Evolutionary conservation across 805 yeast genomes (phyloP), one percentile per base, ranked within the genome.

Genomic region (Ogataea polymorpha): DNA sequence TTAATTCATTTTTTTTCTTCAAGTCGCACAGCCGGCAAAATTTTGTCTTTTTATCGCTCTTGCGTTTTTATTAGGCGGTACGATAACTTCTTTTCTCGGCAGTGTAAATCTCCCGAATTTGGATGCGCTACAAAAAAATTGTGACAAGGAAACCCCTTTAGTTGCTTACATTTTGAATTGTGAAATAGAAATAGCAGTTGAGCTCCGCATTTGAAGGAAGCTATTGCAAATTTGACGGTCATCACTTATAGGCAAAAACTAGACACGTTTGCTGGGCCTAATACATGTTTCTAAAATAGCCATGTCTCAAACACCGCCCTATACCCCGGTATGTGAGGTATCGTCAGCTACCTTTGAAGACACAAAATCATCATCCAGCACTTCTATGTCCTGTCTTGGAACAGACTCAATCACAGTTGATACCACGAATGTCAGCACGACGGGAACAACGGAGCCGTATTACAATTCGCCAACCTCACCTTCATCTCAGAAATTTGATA

Each of bases 281-380:
- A 12, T 38, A 8, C 23, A 25, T 21, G 28, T 28, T 14, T 33
- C 33, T 13, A 28, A 11, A 9, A 5, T 17, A 17, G 29, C 10
- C 17, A 46, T 46, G 50, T 35, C 46, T 11, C 26, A 39, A n/a
- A 40, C 48, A 10, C 50, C 48, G 5, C 50, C 50, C 18, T 37
- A 43, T 32, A 46, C 50, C 27, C 50, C 50, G 11, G 45, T 41
- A 26, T 41, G 41, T 32, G 50, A 41, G 23, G 24, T 28, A 23
- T 14, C 39, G 12, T 37, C 42, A n/a, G 44, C 38, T 15, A 35
- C 42, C 12, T 43, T 41, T 10, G 39, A 41, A 16, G 36, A 39
- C 27, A 23, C 44, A 10, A 40, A 40, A 15, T 24, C 43, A 6
- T 7, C 25, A 5, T 34, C 32, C 7, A 35, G 32, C 23, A 18